Evolutionary conservation across 495 filamentous ascomycete species (phyloP).

Genomic region (Daldinia decipiens): DNA sequence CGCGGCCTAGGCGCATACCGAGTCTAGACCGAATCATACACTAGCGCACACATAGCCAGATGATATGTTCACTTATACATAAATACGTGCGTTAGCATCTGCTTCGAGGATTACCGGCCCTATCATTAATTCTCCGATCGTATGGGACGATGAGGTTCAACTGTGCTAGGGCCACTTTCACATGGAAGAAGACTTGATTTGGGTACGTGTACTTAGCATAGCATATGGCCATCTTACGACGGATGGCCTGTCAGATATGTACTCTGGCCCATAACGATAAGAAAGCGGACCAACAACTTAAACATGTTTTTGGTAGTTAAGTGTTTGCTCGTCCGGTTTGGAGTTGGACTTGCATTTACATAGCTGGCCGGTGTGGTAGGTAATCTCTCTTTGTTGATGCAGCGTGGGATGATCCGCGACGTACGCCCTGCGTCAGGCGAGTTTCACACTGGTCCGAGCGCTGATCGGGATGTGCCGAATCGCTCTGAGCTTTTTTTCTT

Average conservation of each 20-base stretch:
- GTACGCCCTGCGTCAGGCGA: slow-evolving; percentile 39
- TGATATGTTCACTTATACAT: not conserved
- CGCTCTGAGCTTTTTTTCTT: not conserved
- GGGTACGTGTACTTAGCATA: not conserved
- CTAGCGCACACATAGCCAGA: not conserved
- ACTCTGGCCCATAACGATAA: not conserved
- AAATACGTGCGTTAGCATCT: not conserved
- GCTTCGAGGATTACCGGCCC: slow-evolving; percentile 1
- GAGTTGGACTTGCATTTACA: not conserved
- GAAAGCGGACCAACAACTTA: not conserved
- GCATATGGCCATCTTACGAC: not conserved
- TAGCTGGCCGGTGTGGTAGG: slow-evolving; percentile 4
- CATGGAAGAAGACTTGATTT: not conserved
- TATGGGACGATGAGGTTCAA: slow-evolving; percentile 4
- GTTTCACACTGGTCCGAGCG: slow-evolving; percentile 43
- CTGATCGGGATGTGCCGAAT: slow-evolving; percentile 28
- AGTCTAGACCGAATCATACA: slow-evolving; percentile 5
- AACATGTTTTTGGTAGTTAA: not conserved
- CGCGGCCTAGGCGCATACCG: slow-evolving; percentile 13
- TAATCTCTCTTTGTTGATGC: slow-evolving; percentile 8
- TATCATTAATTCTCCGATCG: slow-evolving; percentile 28
- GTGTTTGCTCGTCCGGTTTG: not conserved
- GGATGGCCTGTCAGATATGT: not conserved
- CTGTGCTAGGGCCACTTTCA: not conserved
- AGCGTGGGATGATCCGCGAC: slow-evolving; percentile 40